phyloP scores from a whole-genome alignment of 495 filamentous ascomycete species.

The Astrocystis sublimbata region DNA sequence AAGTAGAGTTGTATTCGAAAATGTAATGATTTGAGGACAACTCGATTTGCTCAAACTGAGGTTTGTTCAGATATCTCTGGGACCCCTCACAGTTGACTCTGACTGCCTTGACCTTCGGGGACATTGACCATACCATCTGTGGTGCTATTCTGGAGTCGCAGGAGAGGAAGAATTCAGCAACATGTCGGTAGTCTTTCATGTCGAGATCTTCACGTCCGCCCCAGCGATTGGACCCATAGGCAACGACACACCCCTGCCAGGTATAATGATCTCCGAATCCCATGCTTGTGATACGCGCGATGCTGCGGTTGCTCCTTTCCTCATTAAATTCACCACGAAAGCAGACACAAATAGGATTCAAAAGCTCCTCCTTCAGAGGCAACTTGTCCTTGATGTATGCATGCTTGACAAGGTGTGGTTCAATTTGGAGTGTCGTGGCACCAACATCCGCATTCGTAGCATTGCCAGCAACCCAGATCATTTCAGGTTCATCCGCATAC shows the following conservation, averaged over 20 bases:
- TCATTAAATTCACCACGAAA: background rate
- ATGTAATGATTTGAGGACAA: slow-evolving; percentile 19
- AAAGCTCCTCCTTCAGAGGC: background rate
- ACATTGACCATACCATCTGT: background rate
- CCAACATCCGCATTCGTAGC: background rate
- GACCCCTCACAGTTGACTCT: slow-evolving; percentile 39
- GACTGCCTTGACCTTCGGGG: slow-evolving; percentile 26
- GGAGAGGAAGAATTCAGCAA: slow-evolving; percentile 31
- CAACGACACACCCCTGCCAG: background rate
- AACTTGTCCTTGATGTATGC: background rate
- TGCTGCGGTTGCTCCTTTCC: background rate
- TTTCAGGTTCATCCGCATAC: background rate
- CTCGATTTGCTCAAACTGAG: slow-evolving; percentile 32
- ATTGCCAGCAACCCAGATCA: background rate
- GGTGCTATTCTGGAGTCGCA: slow-evolving; percentile 4
- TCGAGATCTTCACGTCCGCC: slow-evolving; percentile 26
- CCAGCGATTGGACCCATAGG: slow-evolving; percentile 10
- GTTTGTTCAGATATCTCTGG: slow-evolving; percentile 19
- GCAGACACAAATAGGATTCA: background rate
- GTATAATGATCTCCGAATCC: background rate
- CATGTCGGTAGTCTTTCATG: slow-evolving; percentile 36
- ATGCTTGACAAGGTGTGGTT: no score
- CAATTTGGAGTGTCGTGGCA: background rate
- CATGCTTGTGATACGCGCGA: background rate
- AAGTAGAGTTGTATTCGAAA: slow-evolving; percentile 15